Base-by-base conservation (phyloP, 2,329 filamentous ascomycete species). In the Aspergillus sp. region DNA sequence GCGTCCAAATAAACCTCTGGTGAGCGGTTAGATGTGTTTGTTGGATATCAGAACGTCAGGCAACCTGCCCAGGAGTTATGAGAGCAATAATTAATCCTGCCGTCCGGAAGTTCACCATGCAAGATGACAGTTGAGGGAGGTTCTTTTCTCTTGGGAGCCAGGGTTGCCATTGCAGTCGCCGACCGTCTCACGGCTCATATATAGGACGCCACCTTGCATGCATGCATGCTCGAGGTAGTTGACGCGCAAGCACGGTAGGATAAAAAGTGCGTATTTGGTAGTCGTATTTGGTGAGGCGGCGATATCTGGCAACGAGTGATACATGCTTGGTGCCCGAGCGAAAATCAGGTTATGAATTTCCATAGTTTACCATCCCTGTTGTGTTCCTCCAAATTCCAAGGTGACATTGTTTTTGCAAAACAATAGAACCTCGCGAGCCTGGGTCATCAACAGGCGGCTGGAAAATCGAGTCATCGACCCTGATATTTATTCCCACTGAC, bases 141-240 rank as follows among this genome's bases (percentile, higher is more conserved):
- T 20, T 27, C 8, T 33, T 40, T 54, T n/a, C 15, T 22, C 27
- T 20, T 20, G 15, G n/a, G 20, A 17, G 27, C 45, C 7, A 27
- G 7, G 45, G 27, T 15, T 56, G 40, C 20, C 20, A 20, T n/a
- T 37, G 19, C 47, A 30, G 22, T 8, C 20, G 19, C 20, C 37
- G 24, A 37, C 20, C 15, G 13, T 22, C 27, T 22, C 42, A 39
- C 37, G 41, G 27, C 41, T 46, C 27, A 17, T 42, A 19, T 52
- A 47, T 48, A 40, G 50, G 33, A 51, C 34, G 42, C 46, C 49
- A 48, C 57, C 46, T 57, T 48, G 47, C 49, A 50, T 55, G 53
- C 44, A 44, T 48, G 49, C 42, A 54, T 44, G 9, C 17, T 39
- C 24, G 19, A 40, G 47, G 54, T 41, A 49, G 39, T 37, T 30